phyloP scores from a whole-genome alignment of 371 early-diverging fungal genomes.

The Syncephalastrum contaminatum region DNA sequence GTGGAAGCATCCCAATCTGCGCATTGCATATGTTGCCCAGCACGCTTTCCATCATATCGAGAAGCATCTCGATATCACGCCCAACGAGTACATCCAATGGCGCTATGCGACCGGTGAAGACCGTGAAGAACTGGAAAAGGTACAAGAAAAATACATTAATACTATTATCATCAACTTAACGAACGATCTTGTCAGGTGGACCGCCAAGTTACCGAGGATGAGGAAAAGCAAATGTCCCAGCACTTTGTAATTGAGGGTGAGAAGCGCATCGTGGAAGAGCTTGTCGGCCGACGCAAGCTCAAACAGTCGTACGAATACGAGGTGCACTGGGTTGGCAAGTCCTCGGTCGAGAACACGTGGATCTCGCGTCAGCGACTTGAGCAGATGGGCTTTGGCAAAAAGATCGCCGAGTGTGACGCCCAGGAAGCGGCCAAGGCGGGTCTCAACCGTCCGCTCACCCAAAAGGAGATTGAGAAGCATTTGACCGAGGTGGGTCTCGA shows the following conservation, averaged over 20 bases:
- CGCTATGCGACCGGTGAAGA: conserved; percentile 69
- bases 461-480: conserved; percentile 67
- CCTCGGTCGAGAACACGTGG: conserved; percentile 65
- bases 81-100: conserved; percentile 70
- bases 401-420: conserved; percentile 61
- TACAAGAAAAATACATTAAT: too few species aligned
- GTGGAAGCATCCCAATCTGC: conserved; percentile 58
- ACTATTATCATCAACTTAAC: too few species aligned
- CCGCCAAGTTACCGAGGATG: conserved; percentile 58
- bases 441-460: conserved; percentile 57
- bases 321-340: conserved; percentile 56
- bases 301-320: conserved; percentile 68
- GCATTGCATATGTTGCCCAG: conserved; percentile 77
- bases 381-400: conserved; percentile 64
- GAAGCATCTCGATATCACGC: conserved; percentile 63
- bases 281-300: conserved; percentile 64
- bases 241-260: conserved; percentile 58
- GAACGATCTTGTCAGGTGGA: conserved; percentile 13
- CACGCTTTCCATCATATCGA: conserved; percentile 78
- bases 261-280: conserved; percentile 56
- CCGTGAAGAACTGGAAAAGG: conserved; percentile 62
- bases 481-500: conserved; percentile 65
- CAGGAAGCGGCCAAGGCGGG: conserved; percentile 64
- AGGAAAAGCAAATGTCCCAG: conserved; percentile 64
- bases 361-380: conserved; percentile 67